Evolutionary conservation across 208 protist genomes (phyloP).

Genomic region (Porcisia deanei): DNA sequence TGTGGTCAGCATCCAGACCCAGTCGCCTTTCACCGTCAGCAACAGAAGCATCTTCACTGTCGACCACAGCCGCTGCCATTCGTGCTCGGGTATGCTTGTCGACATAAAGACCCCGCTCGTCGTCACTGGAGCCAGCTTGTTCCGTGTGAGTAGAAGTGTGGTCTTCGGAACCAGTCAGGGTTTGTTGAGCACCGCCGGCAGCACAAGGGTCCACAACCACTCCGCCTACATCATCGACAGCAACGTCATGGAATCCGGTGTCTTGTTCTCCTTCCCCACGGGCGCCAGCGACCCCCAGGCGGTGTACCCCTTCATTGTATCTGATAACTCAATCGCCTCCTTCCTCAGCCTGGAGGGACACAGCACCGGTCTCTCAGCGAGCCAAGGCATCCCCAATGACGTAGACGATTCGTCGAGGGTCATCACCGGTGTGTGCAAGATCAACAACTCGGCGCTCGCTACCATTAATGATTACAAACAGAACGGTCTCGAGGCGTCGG

Average conservation of each 20-base stretch:
- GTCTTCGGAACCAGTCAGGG: background rate
- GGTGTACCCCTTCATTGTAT: slow-evolving; percentile 5
- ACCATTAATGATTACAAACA: background rate
- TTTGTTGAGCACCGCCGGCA: slow-evolving; percentile 12
- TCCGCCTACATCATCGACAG: slow-evolving; percentile 19
- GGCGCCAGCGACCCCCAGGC: background rate
- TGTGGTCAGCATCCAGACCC: slow-evolving; percentile 7
- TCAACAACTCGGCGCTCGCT: background rate
- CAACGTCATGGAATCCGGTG: background rate
- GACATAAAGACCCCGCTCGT: slow-evolving; percentile 2
- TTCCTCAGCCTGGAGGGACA: slow-evolving; percentile 1
- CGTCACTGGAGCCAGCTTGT: slow-evolving; percentile 16
- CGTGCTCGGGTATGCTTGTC: slow-evolving; percentile 16
- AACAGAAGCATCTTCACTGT: slow-evolving; percentile 12
- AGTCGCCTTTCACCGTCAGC: slow-evolving; percentile 10
- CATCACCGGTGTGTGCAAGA: slow-evolving; percentile 3
- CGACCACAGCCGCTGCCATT: slow-evolving; percentile 13
- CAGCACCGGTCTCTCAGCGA: background rate
- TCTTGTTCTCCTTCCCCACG: slow-evolving; percentile 12
- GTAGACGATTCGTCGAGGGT: background rate
- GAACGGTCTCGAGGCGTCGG: background rate
- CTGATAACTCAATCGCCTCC: slow-evolving; percentile 5
- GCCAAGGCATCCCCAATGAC: background rate
- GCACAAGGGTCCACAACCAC: background rate
- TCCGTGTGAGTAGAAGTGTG: slow-evolving; percentile 12